These are phyloP conservation scores for Capsicum rhomboideum DNA, from an alignment of 257 asterid species.

Conservation along the genomic window DNA sequence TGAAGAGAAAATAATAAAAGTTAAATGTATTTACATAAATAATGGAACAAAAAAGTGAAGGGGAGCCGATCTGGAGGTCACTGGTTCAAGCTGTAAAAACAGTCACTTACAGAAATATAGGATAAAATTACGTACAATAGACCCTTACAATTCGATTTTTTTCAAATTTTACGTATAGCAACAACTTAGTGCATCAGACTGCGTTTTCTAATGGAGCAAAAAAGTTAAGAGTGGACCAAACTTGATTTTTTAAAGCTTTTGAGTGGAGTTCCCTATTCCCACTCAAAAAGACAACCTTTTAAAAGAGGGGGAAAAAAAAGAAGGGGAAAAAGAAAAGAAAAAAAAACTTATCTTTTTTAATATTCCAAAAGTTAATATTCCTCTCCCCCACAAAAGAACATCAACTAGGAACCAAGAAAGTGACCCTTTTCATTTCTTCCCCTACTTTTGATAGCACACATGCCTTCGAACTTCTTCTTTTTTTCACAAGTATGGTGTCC, in stretches of 20 bases:
- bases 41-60: background rate
- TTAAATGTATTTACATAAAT: background rate
- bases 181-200: no score
- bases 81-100: no score
- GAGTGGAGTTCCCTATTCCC: conserved; percentile 71
- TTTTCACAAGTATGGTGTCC: background rate
- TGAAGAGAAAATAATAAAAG: background rate
- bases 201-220: background rate
- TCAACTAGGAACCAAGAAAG: conserved; percentile 45
- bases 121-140: no score
- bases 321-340: background rate
- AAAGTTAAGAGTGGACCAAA: background rate
- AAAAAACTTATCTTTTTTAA: conserved; percentile 12
- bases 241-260: background rate
- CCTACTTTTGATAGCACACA: conserved; percentile 61
- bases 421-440: conserved; percentile 53
- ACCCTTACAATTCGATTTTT: no score
- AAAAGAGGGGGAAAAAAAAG: conserved; percentile 18
- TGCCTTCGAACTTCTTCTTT: conserved; percentile 10
- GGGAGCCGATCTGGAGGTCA: no score
- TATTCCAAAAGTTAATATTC: conserved; percentile 46
- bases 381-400: conserved; percentile 31
- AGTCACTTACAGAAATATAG: no score
- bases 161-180: no score
- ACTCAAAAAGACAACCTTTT: conserved; percentile 69